Evolutionary conservation across 2,329 filamentous ascomycete genomes (phyloP), one percentile per base, ranked within the genome.

Genomic region (Ophiostoma quercus): DNA sequence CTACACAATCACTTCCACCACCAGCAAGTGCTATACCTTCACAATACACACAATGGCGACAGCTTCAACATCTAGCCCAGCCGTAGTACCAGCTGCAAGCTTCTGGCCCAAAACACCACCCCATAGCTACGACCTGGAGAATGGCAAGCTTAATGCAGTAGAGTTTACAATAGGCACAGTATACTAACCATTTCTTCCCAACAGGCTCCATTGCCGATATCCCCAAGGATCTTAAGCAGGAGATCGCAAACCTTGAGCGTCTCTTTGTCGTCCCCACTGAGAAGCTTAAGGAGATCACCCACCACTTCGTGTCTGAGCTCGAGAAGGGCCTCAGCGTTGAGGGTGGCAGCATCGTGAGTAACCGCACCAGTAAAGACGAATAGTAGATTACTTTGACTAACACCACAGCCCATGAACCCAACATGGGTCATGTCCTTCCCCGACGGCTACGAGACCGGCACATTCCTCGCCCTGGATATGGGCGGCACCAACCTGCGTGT

Each of bases 401-500:
- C 39, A 14, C 25, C 5, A 9, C 37, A 96, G 92, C 94, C 94
- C 71, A 97, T 98, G 94, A 97, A 97, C 82, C 91, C 94, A 71
- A 96, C 94, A 70, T 97, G 94, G 94, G 93, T 96, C 73, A 93
- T 96, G 88, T 87, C 87, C 66, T 92, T 92, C 79, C 94, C 94
- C 29, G 90, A 90, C 77, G 94, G 94, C 74, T 80, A 94, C 74
- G 94, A 97, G 80, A 91, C 88, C 9, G 94, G 94, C 72, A 95
- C 90, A 16, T 97, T 89, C 79, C 84, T 98, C 54, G 93, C 94
- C 69, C 84, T 98, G 60, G 94, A 98, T 78, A 96, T 98, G 91
- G 94, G 94, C 71, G 94, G 94, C 75, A 98, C 94, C 76, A 98
- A 98, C 80, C 82, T 97, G 73, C 91, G 94, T 78, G 94, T 98